Conservation (phyloP, 2,329 filamentous ascomycete species). For the Phoma sp. region DNA sequence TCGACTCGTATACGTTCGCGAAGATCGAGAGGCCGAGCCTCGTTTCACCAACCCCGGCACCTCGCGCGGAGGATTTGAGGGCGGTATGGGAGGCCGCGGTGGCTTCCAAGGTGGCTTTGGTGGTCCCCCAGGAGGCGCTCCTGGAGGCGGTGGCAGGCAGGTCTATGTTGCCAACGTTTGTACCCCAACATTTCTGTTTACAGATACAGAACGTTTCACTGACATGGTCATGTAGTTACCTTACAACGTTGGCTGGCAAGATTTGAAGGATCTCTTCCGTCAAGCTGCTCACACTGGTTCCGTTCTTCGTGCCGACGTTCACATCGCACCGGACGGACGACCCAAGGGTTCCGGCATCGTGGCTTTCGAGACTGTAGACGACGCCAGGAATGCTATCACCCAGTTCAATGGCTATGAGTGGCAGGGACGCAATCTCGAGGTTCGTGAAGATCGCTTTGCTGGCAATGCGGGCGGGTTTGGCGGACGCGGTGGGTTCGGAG, state of each 20-base stretch:
- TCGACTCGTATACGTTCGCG: conserved; percentile 96
- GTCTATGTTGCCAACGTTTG: conserved; percentile 98
- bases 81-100: conserved; percentile 47
- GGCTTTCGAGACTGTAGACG: conserved; percentile 91
- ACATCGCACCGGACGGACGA: conserved; percentile 86
- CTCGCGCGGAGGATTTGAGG: conserved; percentile 60
- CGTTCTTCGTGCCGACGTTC: conserved; percentile 94
- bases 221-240: conserved; percentile 72
- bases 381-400: conserved; percentile 93
- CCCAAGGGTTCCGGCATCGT: conserved; percentile 98
- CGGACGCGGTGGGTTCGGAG: conserved; percentile 49
- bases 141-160: conserved; percentile 76
- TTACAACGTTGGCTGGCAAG: conserved; percentile 98
- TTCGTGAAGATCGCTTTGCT: conserved; percentile 95
- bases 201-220: conserved; percentile 40
- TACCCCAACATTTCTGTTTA: conserved; percentile 52
- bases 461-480: conserved; percentile 56
- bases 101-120: conserved; percentile 56
- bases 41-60: conserved; percentile 80
- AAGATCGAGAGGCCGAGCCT: conserved; percentile 98
- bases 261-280: conserved; percentile 97
- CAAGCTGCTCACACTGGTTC: conserved; percentile 66
- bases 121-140: conserved; percentile 64
- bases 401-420: conserved; percentile 99
- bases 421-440: conserved; percentile 92